A percentile compares a stretch with the other conserved stretches of the same genome.
Conservation (phyloP, 768 basidiomycete genomes). For the Cystobasidium onofrii region DNA sequence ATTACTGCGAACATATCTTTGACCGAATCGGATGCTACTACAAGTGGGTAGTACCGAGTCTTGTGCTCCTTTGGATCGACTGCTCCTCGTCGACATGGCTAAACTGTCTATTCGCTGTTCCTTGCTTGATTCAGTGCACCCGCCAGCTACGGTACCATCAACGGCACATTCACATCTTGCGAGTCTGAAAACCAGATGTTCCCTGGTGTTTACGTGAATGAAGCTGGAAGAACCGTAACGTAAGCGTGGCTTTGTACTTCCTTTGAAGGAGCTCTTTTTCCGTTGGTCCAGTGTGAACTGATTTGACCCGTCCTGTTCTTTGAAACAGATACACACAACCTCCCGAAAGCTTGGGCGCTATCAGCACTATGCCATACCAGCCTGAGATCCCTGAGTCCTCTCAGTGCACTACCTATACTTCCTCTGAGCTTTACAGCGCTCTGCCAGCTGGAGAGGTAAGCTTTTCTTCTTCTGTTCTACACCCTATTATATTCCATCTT, state of each 20-base stretch:
- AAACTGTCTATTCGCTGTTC: not conserved
- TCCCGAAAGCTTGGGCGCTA: slow-evolving; percentile 38
- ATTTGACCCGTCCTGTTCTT: not conserved
- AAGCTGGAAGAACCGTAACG: slow-evolving; percentile 36
- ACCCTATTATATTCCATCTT: too few species aligned
- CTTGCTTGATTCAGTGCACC: slow-evolving; percentile 62
- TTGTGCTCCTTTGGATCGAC: not conserved
- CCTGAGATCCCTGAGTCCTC: slow-evolving; percentile 42
- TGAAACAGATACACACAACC: slow-evolving; percentile 37
- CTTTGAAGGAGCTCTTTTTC: not conserved
- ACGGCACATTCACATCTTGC: slow-evolving; percentile 60
- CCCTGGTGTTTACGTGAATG: slow-evolving; percentile 51
- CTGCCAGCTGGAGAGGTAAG: not conserved
- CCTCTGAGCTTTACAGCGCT: slow-evolving; percentile 36
- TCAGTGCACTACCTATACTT: slow-evolving; percentile 40
- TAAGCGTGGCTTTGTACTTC: not conserved
- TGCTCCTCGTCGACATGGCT: too few species aligned
- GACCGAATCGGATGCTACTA: slow-evolving; percentile 53
- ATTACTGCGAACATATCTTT: slow-evolving; percentile 58
- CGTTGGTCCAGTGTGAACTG: not conserved
- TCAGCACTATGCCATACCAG: slow-evolving; percentile 42
- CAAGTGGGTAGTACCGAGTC: not conserved
- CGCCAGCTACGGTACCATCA: slow-evolving; percentile 51
- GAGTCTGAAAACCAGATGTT: slow-evolving; percentile 57
- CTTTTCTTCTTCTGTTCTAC: not conserved